Evolutionary conservation across 768 basidiomycete species (phyloP).

Genomic region (Trametopsis cervina): DNA sequence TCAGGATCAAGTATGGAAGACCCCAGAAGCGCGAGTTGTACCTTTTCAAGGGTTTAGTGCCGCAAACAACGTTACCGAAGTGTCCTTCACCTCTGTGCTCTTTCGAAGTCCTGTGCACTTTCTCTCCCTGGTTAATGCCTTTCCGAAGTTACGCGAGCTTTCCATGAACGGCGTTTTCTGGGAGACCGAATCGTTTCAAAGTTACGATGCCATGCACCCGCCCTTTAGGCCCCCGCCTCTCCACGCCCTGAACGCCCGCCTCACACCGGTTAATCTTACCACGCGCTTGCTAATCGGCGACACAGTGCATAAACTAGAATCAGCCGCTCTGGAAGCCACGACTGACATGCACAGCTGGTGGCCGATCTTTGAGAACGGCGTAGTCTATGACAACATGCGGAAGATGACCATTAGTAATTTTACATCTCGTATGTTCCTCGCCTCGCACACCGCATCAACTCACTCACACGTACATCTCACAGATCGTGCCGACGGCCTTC

Average conservation of each 20-base stretch:
- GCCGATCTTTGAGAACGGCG: too few species aligned
- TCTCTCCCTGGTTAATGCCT: neutral
- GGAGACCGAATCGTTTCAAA: neutral
- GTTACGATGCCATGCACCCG: neutral
- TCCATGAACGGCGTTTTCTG: neutral
- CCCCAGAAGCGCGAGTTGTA: too few species aligned
- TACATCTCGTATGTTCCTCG: neutral
- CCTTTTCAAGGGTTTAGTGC: neutral
- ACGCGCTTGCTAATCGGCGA: too few species aligned
- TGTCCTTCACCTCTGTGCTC: neutral
- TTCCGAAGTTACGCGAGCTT: neutral
- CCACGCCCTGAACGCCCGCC: neutral
- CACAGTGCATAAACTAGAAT: too few species aligned
- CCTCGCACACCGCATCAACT: neutral
- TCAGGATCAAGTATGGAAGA: too few species aligned
- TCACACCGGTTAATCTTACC: too few species aligned
- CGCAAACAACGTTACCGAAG: neutral
- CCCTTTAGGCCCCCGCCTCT: neutral
- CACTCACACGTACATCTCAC: neutral
- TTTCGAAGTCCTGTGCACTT: neutral
- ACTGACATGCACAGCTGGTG: too few species aligned
- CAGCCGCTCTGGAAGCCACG: too few species aligned
- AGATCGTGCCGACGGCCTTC: neutral
- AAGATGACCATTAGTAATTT: neutral
- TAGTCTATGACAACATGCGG: neutral